Evolutionary conservation across 192 early-diverging fungal species (phyloP).

Genomic region (Jimgerdemannia flammicorona): DNA sequence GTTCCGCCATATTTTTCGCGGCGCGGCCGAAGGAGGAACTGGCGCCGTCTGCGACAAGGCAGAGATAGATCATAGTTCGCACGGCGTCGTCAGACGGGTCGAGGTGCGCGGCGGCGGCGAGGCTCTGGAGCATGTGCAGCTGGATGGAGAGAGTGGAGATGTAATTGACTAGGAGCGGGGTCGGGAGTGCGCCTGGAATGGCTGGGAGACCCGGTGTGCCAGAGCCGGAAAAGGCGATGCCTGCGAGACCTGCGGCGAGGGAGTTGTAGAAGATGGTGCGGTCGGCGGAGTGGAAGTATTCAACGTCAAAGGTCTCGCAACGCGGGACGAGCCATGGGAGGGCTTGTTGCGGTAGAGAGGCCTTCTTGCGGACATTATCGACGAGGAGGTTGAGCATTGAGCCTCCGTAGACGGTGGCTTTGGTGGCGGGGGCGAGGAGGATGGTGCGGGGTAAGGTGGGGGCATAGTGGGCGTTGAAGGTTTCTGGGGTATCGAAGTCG

Average conservation of each 20-base stretch:
- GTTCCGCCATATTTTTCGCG: constrained; percentile 33
- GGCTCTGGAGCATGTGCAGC: constrained; percentile 32
- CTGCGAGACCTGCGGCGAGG: constrained; percentile 22
- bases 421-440: background rate
- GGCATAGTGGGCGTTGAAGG: constrained; percentile 6
- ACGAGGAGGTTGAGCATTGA: background rate
- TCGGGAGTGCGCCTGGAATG: background rate
- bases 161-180: background rate
- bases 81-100: constrained; percentile 20
- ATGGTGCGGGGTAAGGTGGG: background rate
- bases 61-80: constrained; percentile 28
- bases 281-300: constrained; percentile 5
- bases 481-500: constrained; percentile 1
- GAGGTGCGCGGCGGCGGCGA: constrained; percentile 25
- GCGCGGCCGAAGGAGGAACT: constrained; percentile 15
- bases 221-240: constrained; percentile 12
- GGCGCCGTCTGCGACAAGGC: constrained; percentile 22
- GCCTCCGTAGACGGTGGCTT: constrained; percentile 10
- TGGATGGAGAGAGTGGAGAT: constrained; percentile 24
- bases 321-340: background rate
- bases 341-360: background rate
- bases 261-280: constrained; percentile 29
- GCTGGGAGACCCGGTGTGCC: background rate
- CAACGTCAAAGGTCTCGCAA: background rate
- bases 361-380: background rate